phyloP scores from a whole-genome alignment of 1,284 basidiomycete species.

The Boletus hoseneyae region DNA sequence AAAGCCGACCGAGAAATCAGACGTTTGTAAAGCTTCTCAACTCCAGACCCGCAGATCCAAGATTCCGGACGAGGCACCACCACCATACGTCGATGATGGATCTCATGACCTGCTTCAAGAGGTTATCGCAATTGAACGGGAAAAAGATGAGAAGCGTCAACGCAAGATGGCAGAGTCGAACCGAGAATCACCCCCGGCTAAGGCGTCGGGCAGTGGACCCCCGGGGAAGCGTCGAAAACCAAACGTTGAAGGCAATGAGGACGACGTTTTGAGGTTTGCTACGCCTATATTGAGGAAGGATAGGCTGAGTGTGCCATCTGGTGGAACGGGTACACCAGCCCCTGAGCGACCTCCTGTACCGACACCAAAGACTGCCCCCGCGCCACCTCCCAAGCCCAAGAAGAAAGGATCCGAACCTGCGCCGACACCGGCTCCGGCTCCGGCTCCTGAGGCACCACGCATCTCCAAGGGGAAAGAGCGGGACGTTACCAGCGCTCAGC shows the following conservation, averaged over 20 bases:
- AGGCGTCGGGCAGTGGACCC: slow-evolving; percentile 36
- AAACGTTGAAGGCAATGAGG: slow-evolving; percentile 44
- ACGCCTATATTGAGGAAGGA: slow-evolving; percentile 62
- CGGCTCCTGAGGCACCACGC: slow-evolving; percentile 35
- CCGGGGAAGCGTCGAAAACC: slow-evolving; percentile 57
- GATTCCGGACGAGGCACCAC: slow-evolving; percentile 52
- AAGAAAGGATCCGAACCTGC: slow-evolving; percentile 39
- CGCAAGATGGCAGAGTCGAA: slow-evolving; percentile 33
- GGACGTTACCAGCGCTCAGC: slow-evolving; percentile 36
- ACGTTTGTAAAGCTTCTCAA: slow-evolving; percentile 30
- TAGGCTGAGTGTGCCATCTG: slow-evolving; percentile 32
- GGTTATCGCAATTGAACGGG: slow-evolving; percentile 74
- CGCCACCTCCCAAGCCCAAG: slow-evolving; percentile 35
- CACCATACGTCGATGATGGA: slow-evolving; percentile 68
- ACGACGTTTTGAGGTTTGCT: slow-evolving; percentile 58
- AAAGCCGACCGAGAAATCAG: slow-evolving; percentile 34
- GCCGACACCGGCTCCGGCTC: slow-evolving; percentile 28
- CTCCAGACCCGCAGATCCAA: slow-evolving; percentile 48
- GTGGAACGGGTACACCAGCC: slow-evolving; percentile 23
- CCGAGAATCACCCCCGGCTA: slow-evolving; percentile 30
- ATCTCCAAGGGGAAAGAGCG: slow-evolving; percentile 68
- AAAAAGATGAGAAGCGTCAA: slow-evolving; percentile 48
- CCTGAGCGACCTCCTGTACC: slow-evolving; percentile 26
- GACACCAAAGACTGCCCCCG: slow-evolving; percentile 29
- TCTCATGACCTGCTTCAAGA: slow-evolving; percentile 76